These are phyloP conservation scores for Eutreptiella sp. DNA, from an alignment of 208 protist species.

Conservation along the genomic window DNA sequence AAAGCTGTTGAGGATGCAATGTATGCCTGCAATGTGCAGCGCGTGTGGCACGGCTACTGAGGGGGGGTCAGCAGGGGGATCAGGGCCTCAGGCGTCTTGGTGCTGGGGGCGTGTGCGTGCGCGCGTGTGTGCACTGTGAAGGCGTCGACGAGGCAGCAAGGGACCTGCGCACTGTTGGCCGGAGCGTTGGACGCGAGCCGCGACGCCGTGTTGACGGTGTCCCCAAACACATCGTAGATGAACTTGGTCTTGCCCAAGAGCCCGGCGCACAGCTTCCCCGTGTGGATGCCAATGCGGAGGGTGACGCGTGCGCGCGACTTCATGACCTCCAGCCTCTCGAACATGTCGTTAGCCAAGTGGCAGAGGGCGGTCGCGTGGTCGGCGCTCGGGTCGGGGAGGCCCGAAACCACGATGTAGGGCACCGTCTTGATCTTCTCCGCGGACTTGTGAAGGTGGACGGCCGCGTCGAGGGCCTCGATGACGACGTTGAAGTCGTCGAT, in stretches of 20 bases:
- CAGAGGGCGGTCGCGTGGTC: conserved; percentile 1
- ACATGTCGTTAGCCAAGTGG: conserved; percentile 6
- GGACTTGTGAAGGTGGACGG: not conserved
- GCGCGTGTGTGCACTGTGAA: no score
- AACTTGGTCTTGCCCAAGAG: conserved; percentile 31
- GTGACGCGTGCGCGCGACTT: conserved; percentile 13
- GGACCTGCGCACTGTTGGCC: not conserved
- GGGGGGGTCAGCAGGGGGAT: no score
- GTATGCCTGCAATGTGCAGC: no score
- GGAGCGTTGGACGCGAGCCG: conserved; percentile 15
- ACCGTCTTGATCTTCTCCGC: conserved; percentile 19
- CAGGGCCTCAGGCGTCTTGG: no score
- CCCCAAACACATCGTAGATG: conserved; percentile 35
- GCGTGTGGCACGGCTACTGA: no score
- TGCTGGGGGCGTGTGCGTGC: no score
- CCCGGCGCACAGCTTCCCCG: conserved; percentile 24
- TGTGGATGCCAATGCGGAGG: conserved; percentile 18
- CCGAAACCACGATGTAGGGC: conserved; percentile 18
- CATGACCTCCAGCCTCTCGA: not conserved
- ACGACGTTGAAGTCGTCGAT: conserved; percentile 4
- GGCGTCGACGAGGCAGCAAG: no score
- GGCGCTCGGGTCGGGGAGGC: not conserved
- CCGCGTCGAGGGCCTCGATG: conserved; percentile 1
- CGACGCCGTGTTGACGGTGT: conserved; percentile 30
- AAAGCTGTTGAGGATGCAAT: no score